These are phyloP conservation scores for Corylus heterophylla DNA, from an alignment of 306 rosid genomes.

Conservation along the genomic window DNA sequence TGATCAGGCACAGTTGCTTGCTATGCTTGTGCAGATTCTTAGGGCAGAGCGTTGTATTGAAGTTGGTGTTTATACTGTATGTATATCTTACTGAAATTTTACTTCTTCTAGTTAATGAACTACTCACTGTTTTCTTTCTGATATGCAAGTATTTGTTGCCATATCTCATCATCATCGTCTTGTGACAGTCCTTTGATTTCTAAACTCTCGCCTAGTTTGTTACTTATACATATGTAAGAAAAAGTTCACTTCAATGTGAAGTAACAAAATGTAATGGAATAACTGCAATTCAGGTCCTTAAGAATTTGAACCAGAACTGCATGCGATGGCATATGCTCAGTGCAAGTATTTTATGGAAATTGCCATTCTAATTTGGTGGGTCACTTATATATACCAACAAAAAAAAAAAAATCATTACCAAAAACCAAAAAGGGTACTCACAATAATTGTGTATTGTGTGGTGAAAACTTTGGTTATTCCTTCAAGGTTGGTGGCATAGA, in stretches of 20 bases:
- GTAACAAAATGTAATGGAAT: neutral
- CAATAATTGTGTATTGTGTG: no score
- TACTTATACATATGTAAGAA: neutral
- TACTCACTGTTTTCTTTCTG: slow-evolving; percentile 14
- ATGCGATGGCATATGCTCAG: neutral
- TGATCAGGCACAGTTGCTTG: slow-evolving; percentile 94
- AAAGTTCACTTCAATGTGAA: neutral
- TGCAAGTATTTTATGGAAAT: neutral
- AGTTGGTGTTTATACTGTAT: slow-evolving; percentile 92
- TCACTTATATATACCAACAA: neutral
- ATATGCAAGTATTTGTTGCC: slow-evolving; percentile 5
- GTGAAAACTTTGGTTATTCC: neutral
- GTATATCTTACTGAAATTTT: slow-evolving; percentile 24
- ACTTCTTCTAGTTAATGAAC: neutral
- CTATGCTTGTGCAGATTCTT: slow-evolving; percentile 87
- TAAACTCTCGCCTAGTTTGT: neutral
- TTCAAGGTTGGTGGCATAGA: neutral
- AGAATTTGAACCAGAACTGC: neutral
- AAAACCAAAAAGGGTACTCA: no score
- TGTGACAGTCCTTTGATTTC: neutral
- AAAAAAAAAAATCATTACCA: no score
- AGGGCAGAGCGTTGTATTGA: slow-evolving; percentile 93
- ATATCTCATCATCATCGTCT: neutral
- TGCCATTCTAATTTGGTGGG: neutral
- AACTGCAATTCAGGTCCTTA: neutral